These are phyloP conservation scores for Pleurotus platypus DNA, from an alignment of 768 basidiomycete genomes.

Conservation along the genomic window DNA sequence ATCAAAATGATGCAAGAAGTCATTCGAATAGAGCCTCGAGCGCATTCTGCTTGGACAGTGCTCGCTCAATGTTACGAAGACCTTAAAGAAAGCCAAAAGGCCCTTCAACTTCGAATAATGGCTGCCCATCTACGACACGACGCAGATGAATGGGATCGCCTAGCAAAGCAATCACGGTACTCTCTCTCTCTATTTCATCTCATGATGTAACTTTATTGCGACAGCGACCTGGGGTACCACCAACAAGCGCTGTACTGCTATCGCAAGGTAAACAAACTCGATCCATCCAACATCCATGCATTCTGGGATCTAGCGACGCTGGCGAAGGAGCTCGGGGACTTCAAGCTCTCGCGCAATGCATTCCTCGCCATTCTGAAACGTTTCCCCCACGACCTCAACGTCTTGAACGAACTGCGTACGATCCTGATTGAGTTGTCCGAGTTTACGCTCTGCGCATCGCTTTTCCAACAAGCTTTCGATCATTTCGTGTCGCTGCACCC, in stretches of 20 bases:
- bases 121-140: slow-evolving; percentile 85
- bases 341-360: slow-evolving; percentile 58
- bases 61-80: slow-evolving; percentile 84
- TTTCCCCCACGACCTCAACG: slow-evolving; percentile 74
- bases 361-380: slow-evolving; percentile 71
- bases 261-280: slow-evolving; percentile 72
- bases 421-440: slow-evolving; percentile 76
- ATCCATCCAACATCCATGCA: slow-evolving; percentile 79
- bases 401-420: slow-evolving; percentile 75
- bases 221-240: slow-evolving; percentile 63
- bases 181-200: background rate
- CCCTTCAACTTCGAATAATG: slow-evolving; percentile 82
- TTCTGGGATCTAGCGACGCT: slow-evolving; percentile 88
- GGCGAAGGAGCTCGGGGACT: slow-evolving; percentile 71
- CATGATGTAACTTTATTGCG: background rate
- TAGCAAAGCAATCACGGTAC: slow-evolving; percentile 75
- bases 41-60: slow-evolving; percentile 81
- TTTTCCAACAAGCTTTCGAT: slow-evolving; percentile 74
- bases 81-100: slow-evolving; percentile 61
- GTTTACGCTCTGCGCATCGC: slow-evolving; percentile 54
- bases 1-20: slow-evolving; percentile 86
- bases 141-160: slow-evolving; percentile 82
- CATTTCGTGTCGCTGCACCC: slow-evolving; percentile 56
- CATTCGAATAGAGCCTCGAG: slow-evolving; percentile 89
- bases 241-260: slow-evolving; percentile 94